Conservation (phyloP, 495 filamentous ascomycete species). For the Haplographium delicatum region DNA sequence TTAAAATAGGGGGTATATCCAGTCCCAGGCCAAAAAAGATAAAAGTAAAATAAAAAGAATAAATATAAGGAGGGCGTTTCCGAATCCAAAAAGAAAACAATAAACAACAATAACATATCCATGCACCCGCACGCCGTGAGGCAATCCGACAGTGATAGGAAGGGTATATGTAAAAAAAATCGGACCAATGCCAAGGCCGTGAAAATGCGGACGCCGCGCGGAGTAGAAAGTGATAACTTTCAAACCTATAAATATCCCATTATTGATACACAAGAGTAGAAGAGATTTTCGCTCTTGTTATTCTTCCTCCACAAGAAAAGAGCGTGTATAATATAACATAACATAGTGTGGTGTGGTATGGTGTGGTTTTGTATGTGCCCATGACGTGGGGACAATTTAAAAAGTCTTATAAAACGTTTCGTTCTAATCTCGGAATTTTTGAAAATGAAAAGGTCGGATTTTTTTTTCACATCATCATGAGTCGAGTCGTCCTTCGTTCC, state of each 20-base stretch:
- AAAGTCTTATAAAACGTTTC: neutral
- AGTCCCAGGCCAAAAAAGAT: too few relatives aligned
- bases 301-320: too few relatives aligned
- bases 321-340: too few relatives aligned
- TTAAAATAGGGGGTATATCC: too few relatives aligned
- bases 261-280: neutral
- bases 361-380: too few relatives aligned
- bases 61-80: neutral
- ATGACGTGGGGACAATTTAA: neutral
- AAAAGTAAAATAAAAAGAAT: too few relatives aligned
- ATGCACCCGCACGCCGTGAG: neutral
- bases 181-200: neutral
- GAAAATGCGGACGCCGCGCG: neutral
- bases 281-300: neutral
- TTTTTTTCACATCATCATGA: constrained; percentile 68
- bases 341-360: too few relatives aligned
- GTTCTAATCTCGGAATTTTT: neutral
- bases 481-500: constrained; percentile 76
- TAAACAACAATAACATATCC: neutral
- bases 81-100: neutral
- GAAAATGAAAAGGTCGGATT: neutral
- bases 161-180: neutral
- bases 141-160: neutral
- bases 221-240: neutral
- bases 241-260: neutral